Base-by-base conservation (phyloP, 257 asterid genomes). In the Cruciata laevipes region DNA sequence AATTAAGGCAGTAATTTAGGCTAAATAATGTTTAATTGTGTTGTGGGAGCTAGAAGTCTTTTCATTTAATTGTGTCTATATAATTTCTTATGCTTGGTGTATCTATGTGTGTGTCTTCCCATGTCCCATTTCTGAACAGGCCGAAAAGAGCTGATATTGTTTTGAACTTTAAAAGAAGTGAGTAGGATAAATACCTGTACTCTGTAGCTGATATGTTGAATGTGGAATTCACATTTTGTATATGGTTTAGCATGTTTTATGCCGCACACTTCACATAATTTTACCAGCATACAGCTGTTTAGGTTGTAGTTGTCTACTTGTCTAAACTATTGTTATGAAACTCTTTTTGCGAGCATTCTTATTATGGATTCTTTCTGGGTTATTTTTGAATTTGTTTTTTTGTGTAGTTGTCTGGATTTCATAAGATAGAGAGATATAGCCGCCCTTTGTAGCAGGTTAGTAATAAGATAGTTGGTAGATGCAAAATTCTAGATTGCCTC, bases 351-450 rank as follows among this genome's bases (percentile, higher is more conserved):
- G 1, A 20, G 24, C 27, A 18, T 53, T 53, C 27, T 18, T 7
- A 53, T 53, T 53, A 7, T 53, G 60, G 60, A 5, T 31, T 33
- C n/a, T 53, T 57, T 52, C 58, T 67, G 37, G 63, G 30, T 67
- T 53, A 20, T 53, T 11, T 17, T 32, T 31, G 1, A 18, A 61
- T 31, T 32, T 61, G 47, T 4, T 61, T 32, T 31, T 31, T 18
- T 31, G 47, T 61, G 66, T 33, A 61, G 66, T 31, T 64, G 30
- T 55, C 63, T 64, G 63, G 55, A 42, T 57, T 67, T 23, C 33
- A 25, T 55, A 49, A 55, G 53, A 73, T 60, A 73, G 33, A 60
- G 33, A 49, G 70, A 42, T 58, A 64, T 65, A 61, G 47, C 61
- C 21, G 51, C 21, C 25, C 23, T 65, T 37, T 31, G 25, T 20